Percentiles rank a stretch among this genome's conserved stretches.
Conservation (phyloP, 208 protist species). For the Naegleria fowleri region DNA sequence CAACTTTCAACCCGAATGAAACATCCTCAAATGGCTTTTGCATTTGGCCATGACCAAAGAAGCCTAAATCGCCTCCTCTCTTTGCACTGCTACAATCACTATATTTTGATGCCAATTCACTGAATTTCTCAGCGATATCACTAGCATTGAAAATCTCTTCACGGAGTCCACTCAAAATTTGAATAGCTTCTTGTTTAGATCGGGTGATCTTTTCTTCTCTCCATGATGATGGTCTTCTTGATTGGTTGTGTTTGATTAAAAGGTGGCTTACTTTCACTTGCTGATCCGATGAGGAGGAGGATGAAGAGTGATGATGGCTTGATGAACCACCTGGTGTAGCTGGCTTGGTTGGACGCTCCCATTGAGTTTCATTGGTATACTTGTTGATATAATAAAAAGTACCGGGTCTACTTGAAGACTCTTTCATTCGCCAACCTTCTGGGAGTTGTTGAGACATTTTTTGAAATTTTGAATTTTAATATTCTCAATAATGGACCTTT, state of each 20-base stretch:
- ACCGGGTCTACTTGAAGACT: background rate
- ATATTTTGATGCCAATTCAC: constrained; percentile 64
- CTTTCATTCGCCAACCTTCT: constrained; percentile 1
- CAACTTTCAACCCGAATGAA: constrained; percentile 62
- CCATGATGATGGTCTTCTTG: constrained; percentile 75
- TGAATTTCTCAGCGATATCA: constrained; percentile 60
- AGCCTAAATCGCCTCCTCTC: constrained; percentile 69
- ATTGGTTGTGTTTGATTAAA: constrained; percentile 75
- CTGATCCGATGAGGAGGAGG: background rate
- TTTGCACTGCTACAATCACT: constrained; percentile 77
- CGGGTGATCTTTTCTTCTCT: constrained; percentile 63
- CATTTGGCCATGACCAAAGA: constrained; percentile 80
- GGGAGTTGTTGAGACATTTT: constrained; percentile 19
- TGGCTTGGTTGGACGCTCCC: constrained; percentile 18
- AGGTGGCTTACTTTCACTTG: constrained; percentile 49
- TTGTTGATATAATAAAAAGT: constrained; percentile 20
- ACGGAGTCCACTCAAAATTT: constrained; percentile 64
- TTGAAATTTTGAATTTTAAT: background rate
- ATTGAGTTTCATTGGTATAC: constrained; percentile 12
- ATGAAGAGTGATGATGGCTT: no score
- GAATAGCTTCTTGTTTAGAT: constrained; percentile 61
- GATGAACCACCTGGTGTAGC: background rate
- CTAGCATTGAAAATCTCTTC: constrained; percentile 58
- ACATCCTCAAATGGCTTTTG: constrained; percentile 85
- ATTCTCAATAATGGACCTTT: background rate